Base-by-base conservation (phyloP, 805 yeast species). In the Wickerhamomyces alni region DNA sequence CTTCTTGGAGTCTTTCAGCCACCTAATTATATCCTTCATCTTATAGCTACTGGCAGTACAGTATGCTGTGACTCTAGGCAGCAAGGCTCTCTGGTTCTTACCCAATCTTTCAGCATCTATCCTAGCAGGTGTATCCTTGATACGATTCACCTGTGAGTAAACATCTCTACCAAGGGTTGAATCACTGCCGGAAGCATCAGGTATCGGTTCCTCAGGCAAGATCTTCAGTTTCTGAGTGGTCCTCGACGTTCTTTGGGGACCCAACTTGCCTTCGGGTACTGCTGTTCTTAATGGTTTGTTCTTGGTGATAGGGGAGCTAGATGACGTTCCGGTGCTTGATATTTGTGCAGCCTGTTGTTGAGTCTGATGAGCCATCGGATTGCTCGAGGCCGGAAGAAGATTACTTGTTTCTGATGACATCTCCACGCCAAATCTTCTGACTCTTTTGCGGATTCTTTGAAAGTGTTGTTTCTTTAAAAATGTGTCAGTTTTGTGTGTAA, bases 51-150 rank as follows among this genome's bases (percentile, higher is more conserved):
- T 89, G 21, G 97, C 88, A 0, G 98, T 91, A 63, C 98, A 91
- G 58, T 88, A 93, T 3, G 96, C 95, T 0, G 98, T 91, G 2
- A 89, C 96, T 45, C 99, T 69, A 3, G 99, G 98, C 40, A 93
- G 70, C 45, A 87, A 64, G 26, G 83, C 83, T 44, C 98, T 67
- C 46, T 69, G 70, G 27, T 64, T 62, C 58, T 89, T 93, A 4
- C 96, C 95, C 42, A 93, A 67, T 37, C 89, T 77, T 57, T 89
- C 96, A 0, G 99, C 98, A 66, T 91, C 98, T 47, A 80, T 82
- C 50, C 97, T 70, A 1, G 97, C 97, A 1, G 93, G 82, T 17
- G 83, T 72, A 48, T 91, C 97, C 26, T 82, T 87, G 46, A 89
- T 89, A 44, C 83, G 72, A 40, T 80, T 75, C 10, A 86, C 88